Conservation (phyloP, 2,329 filamentous ascomycete genomes). For the Fusarium udum region DNA sequence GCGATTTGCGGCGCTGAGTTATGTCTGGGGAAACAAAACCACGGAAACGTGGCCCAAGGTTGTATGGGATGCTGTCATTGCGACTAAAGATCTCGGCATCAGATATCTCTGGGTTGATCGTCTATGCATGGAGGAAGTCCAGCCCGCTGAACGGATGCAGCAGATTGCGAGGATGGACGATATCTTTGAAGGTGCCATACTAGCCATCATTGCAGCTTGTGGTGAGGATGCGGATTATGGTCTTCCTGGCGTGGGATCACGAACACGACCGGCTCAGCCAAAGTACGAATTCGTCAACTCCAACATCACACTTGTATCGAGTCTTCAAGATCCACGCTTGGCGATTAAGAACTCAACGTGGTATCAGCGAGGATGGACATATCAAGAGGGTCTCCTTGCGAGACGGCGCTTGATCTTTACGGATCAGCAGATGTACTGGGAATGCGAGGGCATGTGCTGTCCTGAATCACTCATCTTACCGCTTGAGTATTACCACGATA, state of each 20-base stretch:
- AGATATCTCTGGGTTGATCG: conserved; percentile 53
- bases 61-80: conserved; percentile 46
- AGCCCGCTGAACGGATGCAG: conserved; percentile 37
- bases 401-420: conserved; percentile 52
- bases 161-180: conserved; percentile 52
- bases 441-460: conserved; percentile 52
- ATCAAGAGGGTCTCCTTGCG: conserved; percentile 51
- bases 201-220: conserved; percentile 53
- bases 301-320: conserved; percentile 47
- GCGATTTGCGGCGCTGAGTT: conserved; percentile 48
- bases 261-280: conserved; percentile 42
- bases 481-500: conserved; percentile 46
- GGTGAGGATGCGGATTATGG: conserved; percentile 48
- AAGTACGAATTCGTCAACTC: conserved; percentile 47
- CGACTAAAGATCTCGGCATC: conserved; percentile 46
- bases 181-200: conserved; percentile 47
- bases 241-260: conserved; percentile 48
- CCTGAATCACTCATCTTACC: conserved; percentile 48
- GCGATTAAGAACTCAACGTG: conserved; percentile 47
- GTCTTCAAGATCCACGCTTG: conserved; percentile 45
- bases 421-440: conserved; percentile 52
- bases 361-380: conserved; percentile 52
- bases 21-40: conserved; percentile 47
- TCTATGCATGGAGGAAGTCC: conserved; percentile 46
- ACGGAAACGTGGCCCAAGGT: conserved; percentile 46